A percentile compares a stretch with the other conserved stretches of the same genome.
phyloP scores from a whole-genome alignment of 192 early-diverging fungal genomes.

The Piromyces finnis region DNA sequence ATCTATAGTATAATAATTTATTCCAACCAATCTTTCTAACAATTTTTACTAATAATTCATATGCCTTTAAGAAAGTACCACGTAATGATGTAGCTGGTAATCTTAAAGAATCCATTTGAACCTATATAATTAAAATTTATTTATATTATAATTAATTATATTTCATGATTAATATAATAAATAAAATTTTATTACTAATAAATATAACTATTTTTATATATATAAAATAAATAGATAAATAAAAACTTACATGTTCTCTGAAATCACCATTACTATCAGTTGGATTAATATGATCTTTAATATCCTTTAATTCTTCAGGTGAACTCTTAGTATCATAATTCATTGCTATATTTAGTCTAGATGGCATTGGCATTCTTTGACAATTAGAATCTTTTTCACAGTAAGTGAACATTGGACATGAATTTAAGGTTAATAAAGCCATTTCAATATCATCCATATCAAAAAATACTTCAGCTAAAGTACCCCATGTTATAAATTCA shows the following conservation, averaged over 20 bases:
- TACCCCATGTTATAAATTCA: slow-evolving; percentile 90
- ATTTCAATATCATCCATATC: slow-evolving; percentile 66
- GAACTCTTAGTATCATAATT: slow-evolving; percentile 52
- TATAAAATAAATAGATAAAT: too few species aligned
- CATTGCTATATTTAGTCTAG: slow-evolving; percentile 74
- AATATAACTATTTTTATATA: too few species aligned
- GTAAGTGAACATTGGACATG: slow-evolving; percentile 97
- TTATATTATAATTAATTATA: too few species aligned
- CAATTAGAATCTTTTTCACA: slow-evolving; percentile 12
- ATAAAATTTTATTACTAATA: too few species aligned
- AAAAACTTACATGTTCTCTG: background rate
- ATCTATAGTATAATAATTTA: slow-evolving; percentile 69
- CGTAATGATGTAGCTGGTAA: slow-evolving; percentile 76
- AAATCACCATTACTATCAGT: background rate
- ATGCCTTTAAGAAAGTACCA: slow-evolving; percentile 86
- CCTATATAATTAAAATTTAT: too few species aligned
- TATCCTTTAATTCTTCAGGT: slow-evolving; percentile 39
- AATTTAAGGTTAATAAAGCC: slow-evolving; percentile 89
- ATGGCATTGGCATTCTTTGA: slow-evolving; percentile 74
- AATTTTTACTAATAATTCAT: slow-evolving; percentile 60
- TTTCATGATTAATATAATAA: too few species aligned
- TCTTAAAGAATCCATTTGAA: slow-evolving; percentile 52
- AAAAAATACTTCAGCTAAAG: slow-evolving; percentile 84
- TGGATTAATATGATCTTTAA: background rate
- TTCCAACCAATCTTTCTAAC: slow-evolving; percentile 87